Conservation (phyloP, 202 grass and related monocot species). For the Schoenoplectus triqueter region DNA sequence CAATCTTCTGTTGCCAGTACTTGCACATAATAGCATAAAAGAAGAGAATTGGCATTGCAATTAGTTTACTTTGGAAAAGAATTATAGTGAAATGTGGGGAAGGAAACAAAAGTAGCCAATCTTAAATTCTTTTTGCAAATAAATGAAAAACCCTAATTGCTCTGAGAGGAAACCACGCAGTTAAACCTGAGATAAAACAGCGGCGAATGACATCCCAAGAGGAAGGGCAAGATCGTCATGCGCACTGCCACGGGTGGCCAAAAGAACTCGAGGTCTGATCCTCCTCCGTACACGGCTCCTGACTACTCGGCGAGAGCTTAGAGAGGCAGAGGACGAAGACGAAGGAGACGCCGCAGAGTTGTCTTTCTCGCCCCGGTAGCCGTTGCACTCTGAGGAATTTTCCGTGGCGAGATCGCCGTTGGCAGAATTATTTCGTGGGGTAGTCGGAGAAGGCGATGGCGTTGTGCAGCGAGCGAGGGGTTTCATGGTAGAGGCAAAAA, state of each 20-base stretch:
- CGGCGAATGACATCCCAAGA: conserved; percentile 89
- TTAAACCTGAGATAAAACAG: conserved; percentile 71
- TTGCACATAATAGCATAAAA: background rate
- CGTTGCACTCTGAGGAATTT: background rate
- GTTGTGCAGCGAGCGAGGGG: conserved; percentile 31
- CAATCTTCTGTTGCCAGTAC: background rate
- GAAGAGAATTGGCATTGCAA: conserved; percentile 23
- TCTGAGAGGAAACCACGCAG: background rate
- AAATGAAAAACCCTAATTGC: background rate
- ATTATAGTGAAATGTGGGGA: background rate
- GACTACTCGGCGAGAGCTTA: conserved; percentile 26
- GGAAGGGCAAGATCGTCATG: conserved; percentile 71
- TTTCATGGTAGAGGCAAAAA: conserved; percentile 6
- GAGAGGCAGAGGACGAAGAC: conserved; percentile 42
- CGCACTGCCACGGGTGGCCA: background rate
- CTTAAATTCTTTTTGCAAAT: background rate
- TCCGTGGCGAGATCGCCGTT: conserved; percentile 27
- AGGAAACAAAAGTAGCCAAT: background rate
- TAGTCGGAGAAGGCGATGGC: background rate
- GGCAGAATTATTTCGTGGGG: background rate
- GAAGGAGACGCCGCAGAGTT: conserved; percentile 47
- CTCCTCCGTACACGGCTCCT: conserved; percentile 48
- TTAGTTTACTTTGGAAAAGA: background rate
- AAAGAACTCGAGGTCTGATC: conserved; percentile 24
- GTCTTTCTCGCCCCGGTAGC: background rate